Evolutionary conservation across 352 stramenopile genomes (phyloP).

Genomic region (Phytopythium ostracodes): DNA sequence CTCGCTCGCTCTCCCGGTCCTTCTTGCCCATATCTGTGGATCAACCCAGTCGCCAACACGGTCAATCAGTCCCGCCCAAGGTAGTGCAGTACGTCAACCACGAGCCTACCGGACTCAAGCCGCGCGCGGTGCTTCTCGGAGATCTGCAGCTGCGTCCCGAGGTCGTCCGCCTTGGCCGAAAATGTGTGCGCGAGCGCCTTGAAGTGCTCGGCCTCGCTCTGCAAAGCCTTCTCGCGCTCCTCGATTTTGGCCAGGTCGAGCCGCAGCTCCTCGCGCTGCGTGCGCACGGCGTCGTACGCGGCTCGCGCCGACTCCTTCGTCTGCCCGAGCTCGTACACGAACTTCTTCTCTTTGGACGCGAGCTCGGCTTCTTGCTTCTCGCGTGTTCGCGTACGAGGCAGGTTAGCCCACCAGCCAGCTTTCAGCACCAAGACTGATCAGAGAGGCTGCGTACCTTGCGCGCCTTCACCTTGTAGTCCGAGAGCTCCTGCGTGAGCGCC

Average conservation of each 20-base stretch:
- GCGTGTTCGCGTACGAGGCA: neutral
- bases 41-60: neutral
- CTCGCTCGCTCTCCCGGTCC: conserved; percentile 24
- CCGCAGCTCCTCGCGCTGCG: conserved; percentile 57
- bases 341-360: conserved; percentile 54
- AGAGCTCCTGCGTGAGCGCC: conserved; percentile 52
- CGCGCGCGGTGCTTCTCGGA: conserved; percentile 34
- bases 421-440: neutral
- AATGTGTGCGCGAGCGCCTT: conserved; percentile 48
- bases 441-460: conserved; percentile 32
- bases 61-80: neutral
- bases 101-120: conserved; percentile 26
- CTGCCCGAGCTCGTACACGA: conserved; percentile 59
- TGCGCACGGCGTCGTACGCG: conserved; percentile 55
- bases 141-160: conserved; percentile 43
- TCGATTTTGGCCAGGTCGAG: conserved; percentile 48
- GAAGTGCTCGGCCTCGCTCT: conserved; percentile 47
- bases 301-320: conserved; percentile 63
- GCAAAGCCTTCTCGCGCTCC: conserved; percentile 36
- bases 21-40: conserved; percentile 36
- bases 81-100: neutral
- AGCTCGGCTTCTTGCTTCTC: conserved; percentile 42
- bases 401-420: neutral
- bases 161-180: conserved; percentile 44
- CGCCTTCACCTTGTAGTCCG: conserved; percentile 41